Percentiles rank a stretch among this genome's conserved stretches.
phyloP scores from a whole-genome alignment of 208 protist species.

The Trypanosoma lewisi region DNA sequence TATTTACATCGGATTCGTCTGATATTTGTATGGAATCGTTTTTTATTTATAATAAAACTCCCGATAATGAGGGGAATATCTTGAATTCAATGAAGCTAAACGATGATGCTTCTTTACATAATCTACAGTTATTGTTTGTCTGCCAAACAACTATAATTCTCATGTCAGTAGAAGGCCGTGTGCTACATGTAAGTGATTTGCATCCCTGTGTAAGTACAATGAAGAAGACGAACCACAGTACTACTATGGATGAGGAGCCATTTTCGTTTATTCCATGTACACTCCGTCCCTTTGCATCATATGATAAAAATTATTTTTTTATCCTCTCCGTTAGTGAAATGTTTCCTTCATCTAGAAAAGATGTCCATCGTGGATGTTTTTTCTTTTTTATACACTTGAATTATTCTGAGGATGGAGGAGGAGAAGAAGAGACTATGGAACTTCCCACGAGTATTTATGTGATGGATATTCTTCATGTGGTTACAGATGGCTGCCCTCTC shows the following conservation, averaged over 20 bases:
- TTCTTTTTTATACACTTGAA: slow-evolving; percentile 19
- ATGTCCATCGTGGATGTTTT: background rate
- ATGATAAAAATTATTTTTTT: slow-evolving; percentile 10
- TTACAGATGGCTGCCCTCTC: background rate
- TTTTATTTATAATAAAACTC: too few species aligned
- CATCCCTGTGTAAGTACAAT: background rate
- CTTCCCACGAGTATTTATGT: background rate
- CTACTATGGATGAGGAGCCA: background rate
- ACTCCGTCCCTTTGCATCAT: slow-evolving; percentile 11
- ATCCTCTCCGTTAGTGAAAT: background rate
- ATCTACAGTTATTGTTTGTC: slow-evolving; percentile 3
- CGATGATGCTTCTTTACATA: background rate
- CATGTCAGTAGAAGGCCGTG: background rate
- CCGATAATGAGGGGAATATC: background rate
- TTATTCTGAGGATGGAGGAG: background rate
- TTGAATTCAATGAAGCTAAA: background rate
- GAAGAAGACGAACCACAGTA: background rate
- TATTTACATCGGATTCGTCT: slow-evolving; percentile 16
- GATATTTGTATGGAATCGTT: slow-evolving; percentile 17
- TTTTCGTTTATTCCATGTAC: slow-evolving; percentile 8
- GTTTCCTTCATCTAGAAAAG: background rate
- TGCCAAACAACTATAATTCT: slow-evolving; percentile 19
- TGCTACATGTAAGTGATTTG: slow-evolving; percentile 12
- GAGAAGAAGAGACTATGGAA: background rate
- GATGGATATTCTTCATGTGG: slow-evolving; percentile 1